A percentile compares a stretch with the other conserved stretches of the same genome.
phyloP scores from a whole-genome alignment of 768 basidiomycete genomes.

The Lactifluus hygrophoroides region DNA sequence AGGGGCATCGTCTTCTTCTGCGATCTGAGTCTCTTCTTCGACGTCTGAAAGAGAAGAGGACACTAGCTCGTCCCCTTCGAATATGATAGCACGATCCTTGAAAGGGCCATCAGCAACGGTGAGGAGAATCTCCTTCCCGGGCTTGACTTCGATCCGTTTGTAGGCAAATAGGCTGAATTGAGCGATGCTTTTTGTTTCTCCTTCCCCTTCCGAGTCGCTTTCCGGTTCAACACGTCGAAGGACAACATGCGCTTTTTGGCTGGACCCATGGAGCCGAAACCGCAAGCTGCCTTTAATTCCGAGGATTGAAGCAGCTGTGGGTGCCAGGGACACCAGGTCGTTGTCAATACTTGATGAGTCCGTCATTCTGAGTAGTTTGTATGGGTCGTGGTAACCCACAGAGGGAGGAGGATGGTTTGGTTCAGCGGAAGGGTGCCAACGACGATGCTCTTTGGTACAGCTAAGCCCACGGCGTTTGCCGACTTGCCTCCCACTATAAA shows the following conservation, averaged over 20 bases:
- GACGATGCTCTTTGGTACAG: conserved; percentile 2
- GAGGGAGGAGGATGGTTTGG: conserved; percentile 5
- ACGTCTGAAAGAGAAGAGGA: conserved; percentile 28
- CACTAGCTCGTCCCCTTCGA: conserved; percentile 43
- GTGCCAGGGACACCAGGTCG: conserved; percentile 18
- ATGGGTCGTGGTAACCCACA: conserved; percentile 20
- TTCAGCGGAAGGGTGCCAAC: conserved; percentile 11
- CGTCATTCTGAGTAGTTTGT: conserved; percentile 14
- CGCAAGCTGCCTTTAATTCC: conserved; percentile 55
- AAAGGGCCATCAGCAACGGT: conserved; percentile 47
- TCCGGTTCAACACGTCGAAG: conserved; percentile 50
- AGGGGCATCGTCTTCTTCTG: conserved; percentile 33
- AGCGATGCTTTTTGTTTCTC: conserved; percentile 31
- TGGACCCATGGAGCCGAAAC: conserved; percentile 56
- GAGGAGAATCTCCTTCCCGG: conserved; percentile 62
- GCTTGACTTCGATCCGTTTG: conserved; percentile 61
- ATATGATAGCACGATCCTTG: conserved; percentile 48
- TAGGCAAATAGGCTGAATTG: conserved; percentile 59
- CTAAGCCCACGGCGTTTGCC: conserved; percentile 12
- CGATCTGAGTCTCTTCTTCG: conserved; percentile 35
- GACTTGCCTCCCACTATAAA: no score
- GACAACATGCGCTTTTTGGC: conserved; percentile 60
- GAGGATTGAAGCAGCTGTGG: conserved; percentile 44
- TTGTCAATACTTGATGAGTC: conserved; percentile 14
- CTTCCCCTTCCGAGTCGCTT: conserved; percentile 38